Base-by-base conservation (phyloP, 2,329 filamentous ascomycete species). In the Verticillium nonalfalfae region DNA sequence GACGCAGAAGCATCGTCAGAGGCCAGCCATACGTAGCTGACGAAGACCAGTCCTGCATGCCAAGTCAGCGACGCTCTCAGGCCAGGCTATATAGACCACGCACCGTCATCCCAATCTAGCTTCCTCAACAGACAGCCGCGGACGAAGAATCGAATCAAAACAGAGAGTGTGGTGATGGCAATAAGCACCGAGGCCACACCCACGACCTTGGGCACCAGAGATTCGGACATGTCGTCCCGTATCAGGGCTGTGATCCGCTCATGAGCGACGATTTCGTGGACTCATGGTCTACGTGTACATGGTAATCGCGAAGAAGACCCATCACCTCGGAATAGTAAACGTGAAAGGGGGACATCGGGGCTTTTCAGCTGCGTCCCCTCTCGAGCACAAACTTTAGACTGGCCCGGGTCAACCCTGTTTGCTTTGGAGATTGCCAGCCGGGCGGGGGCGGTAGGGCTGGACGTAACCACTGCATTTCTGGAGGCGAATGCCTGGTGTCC, bases 101-200 rank as follows among this genome's bases (percentile, higher is more conserved):
- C 18, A 65, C 62, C 59, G 31, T 65, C 63, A 39, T 65, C 63
- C 63, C 63, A 65, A 33, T 62, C 62, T 10, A 65, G n/a, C 34
- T 60, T 65, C 6, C 62, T 34, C 21, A 62, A 36, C 6, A 65
- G 18, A 15, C 59, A 54, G 26, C 62, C 57, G 36, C 63, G 60
- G 11, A 65, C 63, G 58, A 62, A 65, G 18, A 59, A 60, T 26
- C 62, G 63, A 55, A 60, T 57, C 35, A 35, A 33, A 21, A 65
- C 62, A 33, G 56, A 59, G 18, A 64, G 31, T 35, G 63, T 64
- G 40, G 62, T 64, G 52, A 57, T 59, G 18, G 40, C 39, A 59
- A 65, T 62, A 34, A 65, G 54, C 40, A 60, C 40, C 36, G 63
- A 59, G 36, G 58, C 60, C 56, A 65, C 62, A 34, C 62, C 63